Conservation (phyloP, 1,139 yeast genomes). For the Candida pseudoviswanathii region DNA sequence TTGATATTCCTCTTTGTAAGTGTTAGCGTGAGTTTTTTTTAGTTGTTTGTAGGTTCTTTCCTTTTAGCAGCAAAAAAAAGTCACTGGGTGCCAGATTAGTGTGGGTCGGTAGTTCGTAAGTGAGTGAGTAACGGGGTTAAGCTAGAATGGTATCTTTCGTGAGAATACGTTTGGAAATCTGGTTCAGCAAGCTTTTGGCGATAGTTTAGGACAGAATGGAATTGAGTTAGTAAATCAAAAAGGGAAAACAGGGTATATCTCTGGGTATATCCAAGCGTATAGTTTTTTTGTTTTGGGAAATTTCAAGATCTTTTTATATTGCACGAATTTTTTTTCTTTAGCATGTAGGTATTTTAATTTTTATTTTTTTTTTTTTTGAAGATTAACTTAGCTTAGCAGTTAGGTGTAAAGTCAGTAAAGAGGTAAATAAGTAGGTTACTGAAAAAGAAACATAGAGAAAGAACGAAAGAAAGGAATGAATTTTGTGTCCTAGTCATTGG, state of each 20-base stretch:
- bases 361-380: not conserved
- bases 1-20: not conserved
- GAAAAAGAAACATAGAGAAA: no score
- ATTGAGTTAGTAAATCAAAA: no score
- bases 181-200: no score
- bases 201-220: no score
- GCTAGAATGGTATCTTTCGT: no score
- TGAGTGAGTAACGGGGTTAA: not conserved
- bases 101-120: not conserved
- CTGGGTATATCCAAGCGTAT: not conserved
- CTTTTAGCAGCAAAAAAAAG: conserved; percentile 6
- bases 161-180: no score
- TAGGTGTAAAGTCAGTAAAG: not conserved
- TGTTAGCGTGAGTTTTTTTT: not conserved
- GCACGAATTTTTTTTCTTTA: not conserved
- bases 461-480: not conserved
- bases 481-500: not conserved
- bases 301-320: conserved; percentile 4
- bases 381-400: no score
- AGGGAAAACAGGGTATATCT: no score
- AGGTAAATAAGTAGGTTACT: not conserved
- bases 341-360: not conserved
- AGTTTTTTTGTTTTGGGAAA: not conserved
- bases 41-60: not conserved
- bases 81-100: not conserved